Conservation (phyloP, 2,329 filamentous ascomycete species). For the Aspergillus nomiae region DNA sequence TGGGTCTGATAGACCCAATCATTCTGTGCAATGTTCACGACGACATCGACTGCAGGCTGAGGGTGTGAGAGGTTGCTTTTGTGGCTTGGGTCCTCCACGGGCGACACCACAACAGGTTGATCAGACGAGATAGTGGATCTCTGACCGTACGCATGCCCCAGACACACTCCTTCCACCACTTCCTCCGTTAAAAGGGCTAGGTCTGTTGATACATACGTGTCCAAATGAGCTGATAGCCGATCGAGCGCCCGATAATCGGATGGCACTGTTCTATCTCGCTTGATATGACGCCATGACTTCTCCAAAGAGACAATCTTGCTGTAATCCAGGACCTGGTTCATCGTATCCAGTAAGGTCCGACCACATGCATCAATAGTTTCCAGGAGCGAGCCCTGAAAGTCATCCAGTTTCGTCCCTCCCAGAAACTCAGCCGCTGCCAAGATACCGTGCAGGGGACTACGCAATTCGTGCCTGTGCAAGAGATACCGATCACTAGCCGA, state of each 20-base stretch:
- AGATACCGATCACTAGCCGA: not conserved
- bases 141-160: constrained; percentile 49
- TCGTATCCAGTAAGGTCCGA: constrained; percentile 45
- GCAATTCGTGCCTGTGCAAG: constrained; percentile 39
- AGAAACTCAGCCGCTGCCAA: constrained; percentile 46
- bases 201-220: constrained; percentile 41
- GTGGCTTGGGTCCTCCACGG: not conserved
- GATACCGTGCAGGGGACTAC: constrained; percentile 47
- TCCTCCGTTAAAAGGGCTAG: constrained; percentile 54
- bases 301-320: constrained; percentile 54
- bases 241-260: constrained; percentile 33
- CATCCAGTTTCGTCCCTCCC: constrained; percentile 39
- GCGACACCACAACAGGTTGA: constrained; percentile 25
- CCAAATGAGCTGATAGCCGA: constrained; percentile 35
- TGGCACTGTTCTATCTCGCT: constrained; percentile 27
- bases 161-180: constrained; percentile 57
- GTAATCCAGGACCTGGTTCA: constrained; percentile 51
- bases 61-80: constrained; percentile 6
- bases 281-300: constrained; percentile 38
- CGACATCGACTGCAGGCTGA: constrained; percentile 45
- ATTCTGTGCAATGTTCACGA: constrained; percentile 55
- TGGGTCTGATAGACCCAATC: constrained; percentile 59
- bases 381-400: constrained; percentile 43
- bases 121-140: constrained; percentile 28
- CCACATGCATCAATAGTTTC: constrained; percentile 46